Evolutionary conservation across 805 yeast species (phyloP), one percentile per base, ranked within the genome.

Genomic region (Yarrowia sp.): DNA sequence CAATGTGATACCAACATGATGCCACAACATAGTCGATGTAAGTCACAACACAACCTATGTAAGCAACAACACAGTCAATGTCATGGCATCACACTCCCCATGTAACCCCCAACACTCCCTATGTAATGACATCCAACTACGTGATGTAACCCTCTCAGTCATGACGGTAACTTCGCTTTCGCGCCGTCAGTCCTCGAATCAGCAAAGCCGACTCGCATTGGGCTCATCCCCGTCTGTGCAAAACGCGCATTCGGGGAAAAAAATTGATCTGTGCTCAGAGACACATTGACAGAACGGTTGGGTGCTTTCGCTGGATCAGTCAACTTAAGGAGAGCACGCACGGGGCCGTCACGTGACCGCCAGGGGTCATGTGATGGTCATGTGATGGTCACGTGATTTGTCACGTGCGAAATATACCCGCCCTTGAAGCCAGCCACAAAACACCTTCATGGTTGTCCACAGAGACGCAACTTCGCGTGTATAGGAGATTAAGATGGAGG

Each of bases 181-280:
- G 63, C 47, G 2, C 4, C 47, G 63, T 40, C 63, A 36, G 8
- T 12, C 38, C 38, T 36, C 10, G 38, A 12, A 9, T 10, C 38
- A 36, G 10, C 10, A 10, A 12, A n/a, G n/a, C n/a, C 3, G 38
- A 10, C 38, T 10, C 13, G 10, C 14, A 14, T 17, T 6, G 64
- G 50, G 64, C 30, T 17, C 17, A 7, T 40, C 39, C 63, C 4
- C 47, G n/a, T 1, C 24, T 2, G 10, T 1, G 40, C 64, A 56
- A 56, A 56, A 56, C 64, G 64, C 64, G 12, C 43, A 5, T 3
- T 1, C 19, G 40, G 9, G 36, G 19, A 49, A 34, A 64, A 36
- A 9, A 24, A 14, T 61, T 64, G 17, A 15, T 71, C 71, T 71
- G 38, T 43, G 72, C 72, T 70, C 69, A 71, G 34, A 70, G 72